Evolutionary conservation across 2,329 filamentous ascomycete genomes (phyloP).

Genomic region (Chaetomium strumarium): DNA sequence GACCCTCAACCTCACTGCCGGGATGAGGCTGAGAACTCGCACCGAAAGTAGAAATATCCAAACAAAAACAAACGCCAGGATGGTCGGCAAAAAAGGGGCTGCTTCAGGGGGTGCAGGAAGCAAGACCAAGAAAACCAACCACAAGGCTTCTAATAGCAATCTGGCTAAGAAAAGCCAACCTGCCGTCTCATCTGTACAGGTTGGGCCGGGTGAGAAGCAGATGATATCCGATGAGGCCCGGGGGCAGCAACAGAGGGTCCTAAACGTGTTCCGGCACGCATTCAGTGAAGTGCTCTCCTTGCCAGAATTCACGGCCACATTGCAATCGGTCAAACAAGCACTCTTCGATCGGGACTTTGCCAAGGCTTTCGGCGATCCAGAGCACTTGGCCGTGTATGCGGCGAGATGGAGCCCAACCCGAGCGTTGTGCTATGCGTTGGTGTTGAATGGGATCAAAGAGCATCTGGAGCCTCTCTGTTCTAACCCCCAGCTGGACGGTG

Average conservation of each 20-base stretch:
- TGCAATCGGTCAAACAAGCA: constrained; percentile 81
- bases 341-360: constrained; percentile 82
- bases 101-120: background rate
- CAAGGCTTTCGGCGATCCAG: constrained; percentile 65
- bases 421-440: constrained; percentile 68
- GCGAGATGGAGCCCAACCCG: constrained; percentile 85
- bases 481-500: background rate
- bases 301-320: constrained; percentile 43
- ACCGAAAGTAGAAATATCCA: constrained; percentile 13
- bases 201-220: background rate
- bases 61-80: background rate
- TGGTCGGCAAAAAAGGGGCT: constrained; percentile 6
- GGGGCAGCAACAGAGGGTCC: constrained; percentile 36
- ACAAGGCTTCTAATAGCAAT: background rate
- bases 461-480: constrained; percentile 29
- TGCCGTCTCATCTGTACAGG: background rate
- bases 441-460: constrained; percentile 39
- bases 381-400: constrained; percentile 75
- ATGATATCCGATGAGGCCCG: constrained; percentile 1
- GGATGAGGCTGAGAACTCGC: constrained; percentile 9
- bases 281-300: constrained; percentile 49
- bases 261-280: constrained; percentile 66
- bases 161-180: background rate
- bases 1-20: constrained; percentile 4
- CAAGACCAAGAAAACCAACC: background rate